These are phyloP conservation scores for Podospora tetraspora DNA, from an alignment of 495 filamentous ascomycete species.

Conservation along the genomic window DNA sequence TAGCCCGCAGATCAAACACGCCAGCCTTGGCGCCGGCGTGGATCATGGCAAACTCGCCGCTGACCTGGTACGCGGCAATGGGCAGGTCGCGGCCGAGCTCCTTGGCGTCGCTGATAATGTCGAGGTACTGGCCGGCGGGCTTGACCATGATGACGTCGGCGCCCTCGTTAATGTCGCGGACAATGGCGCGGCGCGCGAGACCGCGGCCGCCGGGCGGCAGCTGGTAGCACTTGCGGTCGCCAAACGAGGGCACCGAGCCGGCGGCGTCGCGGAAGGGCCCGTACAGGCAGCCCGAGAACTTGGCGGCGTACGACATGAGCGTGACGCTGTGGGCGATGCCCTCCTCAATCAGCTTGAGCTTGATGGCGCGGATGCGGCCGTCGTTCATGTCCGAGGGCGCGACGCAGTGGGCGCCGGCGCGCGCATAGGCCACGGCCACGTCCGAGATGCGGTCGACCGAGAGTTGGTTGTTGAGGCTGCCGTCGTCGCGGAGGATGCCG, in stretches of 20 bases:
- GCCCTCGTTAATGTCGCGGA: slow-evolving; percentile 83
- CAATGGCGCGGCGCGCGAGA: slow-evolving; percentile 87
- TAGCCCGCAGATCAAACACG: slow-evolving; percentile 92
- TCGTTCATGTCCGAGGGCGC: slow-evolving; percentile 99
- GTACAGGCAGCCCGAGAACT: slow-evolving; percentile 94
- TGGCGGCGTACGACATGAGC: slow-evolving; percentile 95
- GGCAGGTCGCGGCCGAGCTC: slow-evolving; percentile 86
- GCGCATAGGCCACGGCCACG: slow-evolving; percentile 86
- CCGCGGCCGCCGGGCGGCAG: slow-evolving; percentile 86
- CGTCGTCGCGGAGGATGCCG: slow-evolving; percentile 88
- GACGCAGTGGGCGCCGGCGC: slow-evolving; percentile 92
- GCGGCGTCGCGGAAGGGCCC: slow-evolving; percentile 96
- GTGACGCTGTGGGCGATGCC: slow-evolving; percentile 84
- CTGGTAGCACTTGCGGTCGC: slow-evolving; percentile 94
- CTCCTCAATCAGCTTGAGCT: slow-evolving; percentile 87
- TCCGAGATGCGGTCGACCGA: slow-evolving; percentile 91
- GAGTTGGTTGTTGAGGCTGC: slow-evolving; percentile 81
- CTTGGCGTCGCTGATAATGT: slow-evolving; percentile 95
- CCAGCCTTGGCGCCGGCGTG: slow-evolving; percentile 92
- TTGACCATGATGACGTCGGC: slow-evolving; percentile 99
- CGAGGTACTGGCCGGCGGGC: slow-evolving; percentile 86
- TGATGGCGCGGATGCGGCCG: slow-evolving; percentile 91
- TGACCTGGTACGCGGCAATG: slow-evolving; percentile 92
- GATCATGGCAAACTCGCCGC: slow-evolving; percentile 97
- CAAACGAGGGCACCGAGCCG: slow-evolving; percentile 85